A percentile compares a stretch with the other conserved stretches of the same genome.
phyloP scores from a whole-genome alignment of 2,329 filamentous ascomycete species.

The Tolypocladium nubicola region DNA sequence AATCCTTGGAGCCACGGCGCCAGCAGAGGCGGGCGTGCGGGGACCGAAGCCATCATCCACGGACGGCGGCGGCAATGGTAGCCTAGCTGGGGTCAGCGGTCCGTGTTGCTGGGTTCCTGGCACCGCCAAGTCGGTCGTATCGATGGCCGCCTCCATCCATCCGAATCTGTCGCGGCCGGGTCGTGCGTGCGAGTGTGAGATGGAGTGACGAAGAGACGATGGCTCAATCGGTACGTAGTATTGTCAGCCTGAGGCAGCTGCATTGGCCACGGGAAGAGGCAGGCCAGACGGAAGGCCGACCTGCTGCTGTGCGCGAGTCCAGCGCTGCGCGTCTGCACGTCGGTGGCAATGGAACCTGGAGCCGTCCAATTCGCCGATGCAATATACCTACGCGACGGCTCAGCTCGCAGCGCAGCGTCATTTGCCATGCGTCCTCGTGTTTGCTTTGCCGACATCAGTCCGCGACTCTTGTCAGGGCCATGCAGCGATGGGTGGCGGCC shows the following conservation, averaged over 20 bases:
- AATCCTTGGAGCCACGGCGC: not conserved
- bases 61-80: not conserved
- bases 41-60: not conserved
- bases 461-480: not conserved
- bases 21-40: not conserved
- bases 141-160: not conserved
- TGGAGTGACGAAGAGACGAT: too few relatives aligned
- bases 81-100: not conserved
- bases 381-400: not conserved
- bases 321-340: too few relatives aligned
- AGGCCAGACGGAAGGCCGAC: too few relatives aligned
- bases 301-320: too few relatives aligned
- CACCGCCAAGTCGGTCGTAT: not conserved
- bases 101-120: not conserved
- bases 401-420: not conserved
- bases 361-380: not conserved
- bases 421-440: not conserved
- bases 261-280: too few relatives aligned
- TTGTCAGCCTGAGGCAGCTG: not conserved
- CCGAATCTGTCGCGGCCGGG: not conserved
- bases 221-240: too few relatives aligned
- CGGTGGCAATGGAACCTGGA: not conserved
- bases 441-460: not conserved
- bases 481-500: not conserved
- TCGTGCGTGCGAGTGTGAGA: not conserved